Conservation (phyloP, 305 asterid species). For the Solanum hybrid region DNA sequence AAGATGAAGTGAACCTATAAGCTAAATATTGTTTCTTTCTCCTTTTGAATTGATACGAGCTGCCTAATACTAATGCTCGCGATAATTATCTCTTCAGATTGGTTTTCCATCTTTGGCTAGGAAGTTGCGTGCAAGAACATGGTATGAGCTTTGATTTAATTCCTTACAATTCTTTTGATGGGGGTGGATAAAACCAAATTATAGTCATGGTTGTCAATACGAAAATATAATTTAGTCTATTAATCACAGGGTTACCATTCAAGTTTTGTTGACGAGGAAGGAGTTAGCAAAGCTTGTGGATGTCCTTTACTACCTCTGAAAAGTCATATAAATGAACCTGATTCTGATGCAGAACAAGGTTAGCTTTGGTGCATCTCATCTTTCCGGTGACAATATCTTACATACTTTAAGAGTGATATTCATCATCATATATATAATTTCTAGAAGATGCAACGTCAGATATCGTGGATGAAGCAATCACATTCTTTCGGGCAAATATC, state of each 20-base stretch:
- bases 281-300: constrained; percentile 69
- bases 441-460: constrained; percentile 64
- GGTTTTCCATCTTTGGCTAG: background rate
- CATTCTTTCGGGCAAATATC: constrained; percentile 82
- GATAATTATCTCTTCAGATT: background rate
- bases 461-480: constrained; percentile 85
- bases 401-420: background rate
- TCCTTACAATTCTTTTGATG: background rate
- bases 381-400: background rate
- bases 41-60: background rate
- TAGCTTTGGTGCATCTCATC: background rate
- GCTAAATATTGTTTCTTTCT: background rate
- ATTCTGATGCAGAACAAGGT: constrained; percentile 83
- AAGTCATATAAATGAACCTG: constrained; percentile 82
- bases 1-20: background rate
- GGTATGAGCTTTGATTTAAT: background rate
- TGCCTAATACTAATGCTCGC: background rate
- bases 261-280: constrained; percentile 59
- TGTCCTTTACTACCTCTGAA: constrained; percentile 87
- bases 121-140: background rate
- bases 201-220: background rate
- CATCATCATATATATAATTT: background rate
- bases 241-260: constrained; percentile 68
- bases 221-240: background rate
- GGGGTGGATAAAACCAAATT: background rate